A percentile compares a stretch with the other conserved stretches of the same genome.
phyloP scores from a whole-genome alignment of 108 stramenopile species.

The Cyclotella kingstonii region DNA sequence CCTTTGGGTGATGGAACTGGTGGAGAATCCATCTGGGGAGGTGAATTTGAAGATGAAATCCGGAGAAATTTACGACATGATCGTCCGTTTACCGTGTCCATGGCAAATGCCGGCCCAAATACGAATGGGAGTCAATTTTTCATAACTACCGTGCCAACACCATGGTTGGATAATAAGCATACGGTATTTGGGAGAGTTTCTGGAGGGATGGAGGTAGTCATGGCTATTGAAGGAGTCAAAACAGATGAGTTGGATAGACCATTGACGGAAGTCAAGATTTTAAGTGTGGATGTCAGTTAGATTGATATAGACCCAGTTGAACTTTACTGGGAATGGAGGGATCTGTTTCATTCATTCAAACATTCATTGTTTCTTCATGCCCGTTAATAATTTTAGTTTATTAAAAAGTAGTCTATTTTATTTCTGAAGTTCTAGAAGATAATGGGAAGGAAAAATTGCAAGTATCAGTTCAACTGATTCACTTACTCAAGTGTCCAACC shows the following conservation, averaged over 20 bases:
- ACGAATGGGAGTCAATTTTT: constrained; percentile 72
- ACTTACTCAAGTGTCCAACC: constrained; percentile 56
- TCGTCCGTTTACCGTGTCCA: constrained; percentile 95
- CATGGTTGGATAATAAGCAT: constrained; percentile 84
- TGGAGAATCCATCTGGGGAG: constrained; percentile 99
- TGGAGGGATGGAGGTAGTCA: constrained; percentile 94
- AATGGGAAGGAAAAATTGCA: too few relatives aligned
- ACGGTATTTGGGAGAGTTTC: constrained; percentile 96
- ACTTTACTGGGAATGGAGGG: too few relatives aligned
- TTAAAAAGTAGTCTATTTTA: too few relatives aligned
- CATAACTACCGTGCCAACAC: constrained; percentile 92
- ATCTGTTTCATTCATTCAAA: too few relatives aligned
- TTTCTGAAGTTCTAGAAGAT: too few relatives aligned
- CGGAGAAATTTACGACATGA: constrained; percentile 65
- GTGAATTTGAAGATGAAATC: constrained; percentile 99
- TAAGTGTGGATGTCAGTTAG: constrained; percentile 83
- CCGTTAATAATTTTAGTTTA: too few relatives aligned
- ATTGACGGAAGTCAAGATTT: constrained; percentile 86
- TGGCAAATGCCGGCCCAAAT: constrained; percentile 95
- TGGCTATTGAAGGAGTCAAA: constrained; percentile 89
- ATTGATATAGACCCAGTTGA: too few relatives aligned
- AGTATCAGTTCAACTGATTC: too few relatives aligned
- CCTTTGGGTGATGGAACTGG: constrained; percentile 99
- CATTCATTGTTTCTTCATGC: too few relatives aligned
- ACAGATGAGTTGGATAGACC: constrained; percentile 96